These are phyloP conservation scores for Myxozyma mucilagina DNA, from an alignment of 805 yeast species.

Conservation along the genomic window DNA sequence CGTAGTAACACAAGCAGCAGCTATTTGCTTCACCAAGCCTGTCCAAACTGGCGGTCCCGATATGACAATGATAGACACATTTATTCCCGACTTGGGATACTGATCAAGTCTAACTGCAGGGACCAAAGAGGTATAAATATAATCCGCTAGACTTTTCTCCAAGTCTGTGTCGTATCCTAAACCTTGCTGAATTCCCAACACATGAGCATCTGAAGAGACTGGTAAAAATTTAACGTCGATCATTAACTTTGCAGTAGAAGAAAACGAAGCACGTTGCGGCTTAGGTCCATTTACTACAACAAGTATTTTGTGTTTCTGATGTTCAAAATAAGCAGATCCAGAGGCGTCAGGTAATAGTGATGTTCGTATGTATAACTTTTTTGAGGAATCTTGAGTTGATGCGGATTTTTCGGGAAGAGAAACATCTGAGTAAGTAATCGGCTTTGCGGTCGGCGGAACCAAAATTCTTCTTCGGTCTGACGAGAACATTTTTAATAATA, in stretches of 20 bases:
- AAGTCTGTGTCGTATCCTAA: constrained; percentile 35
- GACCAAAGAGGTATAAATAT: constrained; percentile 52
- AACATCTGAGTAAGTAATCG: constrained; percentile 13
- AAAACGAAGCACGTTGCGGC: constrained; percentile 74
- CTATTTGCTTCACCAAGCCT: constrained; percentile 40
- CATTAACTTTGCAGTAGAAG: constrained; percentile 62
- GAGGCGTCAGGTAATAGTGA: constrained; percentile 69
- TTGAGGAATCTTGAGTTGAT: constrained; percentile 36
- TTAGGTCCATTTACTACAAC: constrained; percentile 86
- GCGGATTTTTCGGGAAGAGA: not conserved
- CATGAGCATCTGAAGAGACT: constrained; percentile 47
- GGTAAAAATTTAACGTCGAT: constrained; percentile 61
- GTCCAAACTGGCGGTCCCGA: constrained; percentile 45
- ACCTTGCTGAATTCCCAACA: constrained; percentile 21
- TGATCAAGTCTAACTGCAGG: constrained; percentile 61
- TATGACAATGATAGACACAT: constrained; percentile 68
- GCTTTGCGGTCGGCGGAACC: constrained; percentile 29
- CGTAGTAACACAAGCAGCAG: constrained; percentile 49
- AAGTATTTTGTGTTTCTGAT: constrained; percentile 57
- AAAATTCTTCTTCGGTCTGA: constrained; percentile 35
- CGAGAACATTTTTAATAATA: not conserved
- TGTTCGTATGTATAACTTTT: constrained; percentile 49
- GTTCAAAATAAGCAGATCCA: constrained; percentile 82
- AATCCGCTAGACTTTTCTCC: constrained; percentile 48
- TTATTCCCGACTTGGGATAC: constrained; percentile 90